Percentiles rank a stretch among this genome's conserved stretches.
Conservation (phyloP, 2,329 filamentous ascomycete species). For the Onygena corvina region DNA sequence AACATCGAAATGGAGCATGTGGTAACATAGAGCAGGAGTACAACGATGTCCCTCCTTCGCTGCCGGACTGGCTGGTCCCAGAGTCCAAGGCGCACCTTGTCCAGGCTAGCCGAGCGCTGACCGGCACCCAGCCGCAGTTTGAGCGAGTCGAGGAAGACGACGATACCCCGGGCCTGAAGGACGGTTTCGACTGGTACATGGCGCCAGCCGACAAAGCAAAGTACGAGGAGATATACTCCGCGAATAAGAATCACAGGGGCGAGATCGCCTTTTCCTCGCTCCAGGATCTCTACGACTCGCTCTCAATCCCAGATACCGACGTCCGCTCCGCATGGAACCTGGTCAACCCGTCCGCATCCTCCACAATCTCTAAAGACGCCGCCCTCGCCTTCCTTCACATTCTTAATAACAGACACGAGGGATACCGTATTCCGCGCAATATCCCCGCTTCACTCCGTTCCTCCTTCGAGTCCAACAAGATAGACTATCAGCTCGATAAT, state of each 20-base stretch:
- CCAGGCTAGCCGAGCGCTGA: slow-evolving; percentile 67
- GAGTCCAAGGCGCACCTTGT: slow-evolving; percentile 89
- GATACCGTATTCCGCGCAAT: slow-evolving; percentile 80
- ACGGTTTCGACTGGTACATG: slow-evolving; percentile 99
- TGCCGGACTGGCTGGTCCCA: slow-evolving; percentile 94
- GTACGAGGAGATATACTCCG: slow-evolving; percentile 94
- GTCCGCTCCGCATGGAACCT: slow-evolving; percentile 92
- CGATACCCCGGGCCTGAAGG: slow-evolving; percentile 73
- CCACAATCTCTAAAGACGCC: slow-evolving; percentile 86
- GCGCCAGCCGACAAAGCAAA: slow-evolving; percentile 78
- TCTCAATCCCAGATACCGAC: slow-evolving; percentile 59
- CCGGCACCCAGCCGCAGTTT: slow-evolving; percentile 67
- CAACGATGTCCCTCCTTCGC: slow-evolving; percentile 65
- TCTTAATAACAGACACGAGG: slow-evolving; percentile 88
- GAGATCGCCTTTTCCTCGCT: slow-evolving; percentile 69
- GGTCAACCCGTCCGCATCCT: slow-evolving; percentile 75
- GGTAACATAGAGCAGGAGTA: slow-evolving; percentile 55
- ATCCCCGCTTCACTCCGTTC: slow-evolving; percentile 83
- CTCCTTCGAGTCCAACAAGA: slow-evolving; percentile 89
- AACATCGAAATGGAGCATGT: no score
- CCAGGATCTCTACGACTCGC: slow-evolving; percentile 65
- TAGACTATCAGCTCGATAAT: slow-evolving; percentile 87
- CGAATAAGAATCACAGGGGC: slow-evolving; percentile 76
- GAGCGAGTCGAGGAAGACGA: slow-evolving; percentile 68
- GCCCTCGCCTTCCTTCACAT: slow-evolving; percentile 92